phyloP scores from a whole-genome alignment of 2,329 filamentous ascomycete genomes.

The Zasmidium citrigriseum region DNA sequence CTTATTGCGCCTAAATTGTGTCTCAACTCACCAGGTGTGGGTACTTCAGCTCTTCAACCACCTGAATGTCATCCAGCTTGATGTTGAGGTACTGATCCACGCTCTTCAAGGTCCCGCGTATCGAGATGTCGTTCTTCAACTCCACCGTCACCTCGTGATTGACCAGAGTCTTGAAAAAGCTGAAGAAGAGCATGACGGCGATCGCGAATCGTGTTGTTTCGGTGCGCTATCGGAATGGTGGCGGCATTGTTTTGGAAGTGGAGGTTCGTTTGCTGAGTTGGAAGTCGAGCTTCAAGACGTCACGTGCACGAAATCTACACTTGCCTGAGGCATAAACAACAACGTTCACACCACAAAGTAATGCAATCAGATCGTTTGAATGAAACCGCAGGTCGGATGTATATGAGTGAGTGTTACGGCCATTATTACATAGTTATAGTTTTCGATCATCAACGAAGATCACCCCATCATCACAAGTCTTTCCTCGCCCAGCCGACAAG shows the following conservation, averaged over 20 bases:
- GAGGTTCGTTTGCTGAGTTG: background rate
- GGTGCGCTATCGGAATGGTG: slow-evolving; percentile 3
- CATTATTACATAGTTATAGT: slow-evolving; percentile 13
- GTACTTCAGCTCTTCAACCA: slow-evolving; percentile 91
- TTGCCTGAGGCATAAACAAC: background rate
- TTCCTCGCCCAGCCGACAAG: slow-evolving; percentile 62
- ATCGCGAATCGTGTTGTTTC: background rate
- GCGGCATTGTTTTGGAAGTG: slow-evolving; percentile 4
- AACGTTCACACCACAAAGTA: background rate
- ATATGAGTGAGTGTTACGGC: slow-evolving; percentile 16
- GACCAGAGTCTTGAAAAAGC: slow-evolving; percentile 52
- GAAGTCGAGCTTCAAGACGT: background rate
- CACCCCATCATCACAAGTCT: slow-evolving; percentile 25
- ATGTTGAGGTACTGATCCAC: slow-evolving; percentile 99
- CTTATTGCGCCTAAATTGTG: background rate
- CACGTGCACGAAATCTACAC: background rate
- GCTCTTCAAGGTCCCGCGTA: slow-evolving; percentile 91
- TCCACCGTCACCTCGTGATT: slow-evolving; percentile 97
- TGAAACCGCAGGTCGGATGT: slow-evolving; percentile 9
- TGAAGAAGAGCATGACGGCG: slow-evolving; percentile 25
- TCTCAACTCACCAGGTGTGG: slow-evolving; percentile 74
- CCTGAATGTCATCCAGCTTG: slow-evolving; percentile 92
- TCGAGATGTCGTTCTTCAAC: slow-evolving; percentile 98
- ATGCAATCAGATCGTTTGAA: background rate
- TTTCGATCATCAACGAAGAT: slow-evolving; percentile 4